Evolutionary conservation across 805 yeast species (phyloP), one percentile per base, ranked within the genome.

Genomic region (Candida tibetensis): DNA sequence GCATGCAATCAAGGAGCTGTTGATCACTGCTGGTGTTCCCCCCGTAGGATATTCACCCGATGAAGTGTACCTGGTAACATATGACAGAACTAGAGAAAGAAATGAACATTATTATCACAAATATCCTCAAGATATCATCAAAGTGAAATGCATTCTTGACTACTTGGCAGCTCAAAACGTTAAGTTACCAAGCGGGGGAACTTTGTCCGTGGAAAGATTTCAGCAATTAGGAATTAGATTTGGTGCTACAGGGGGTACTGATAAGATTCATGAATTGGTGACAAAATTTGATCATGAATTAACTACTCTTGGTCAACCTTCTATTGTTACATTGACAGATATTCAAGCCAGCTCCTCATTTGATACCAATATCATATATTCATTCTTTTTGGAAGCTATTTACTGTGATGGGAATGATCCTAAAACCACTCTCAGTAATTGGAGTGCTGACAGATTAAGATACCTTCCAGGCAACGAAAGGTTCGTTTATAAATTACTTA

Each of bases 21-120:
- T 78, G 13, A 53, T 77, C 17, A 71, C 83, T 1, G 84, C 81
- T 1, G 84, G 83, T 4, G 63, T 78, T 10, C 82, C 84, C 2
- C 82, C 83, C 1, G 51, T 78, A 13, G 62, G 60, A 4, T 51
- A 47, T 22, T 47, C 62, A 1, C 67, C 76, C 4, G 76, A 71
- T 34, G 71, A 71, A 27, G 81, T 78, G 6, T 76, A 77, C 45
- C 37, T 41, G 8, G 73, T 72, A 2, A 74, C 81, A 3, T 75
- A 69, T 42, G 46, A 59, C 22, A 55, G 76, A 14, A 72, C 79
- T 1, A 58, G 40, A 14, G 76, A 74, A 36, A 55, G 81, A 34
- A 77, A 78, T 48, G 40, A 47, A 14, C 75, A 67, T 31, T 77
- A 64, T 49, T 79, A 72, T 51, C 40, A 49, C 3, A 72, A 69